Evolutionary conservation across 176 grass and related monocot genomes (phyloP).

Genomic region (Eremochloa ophiuroides): DNA sequence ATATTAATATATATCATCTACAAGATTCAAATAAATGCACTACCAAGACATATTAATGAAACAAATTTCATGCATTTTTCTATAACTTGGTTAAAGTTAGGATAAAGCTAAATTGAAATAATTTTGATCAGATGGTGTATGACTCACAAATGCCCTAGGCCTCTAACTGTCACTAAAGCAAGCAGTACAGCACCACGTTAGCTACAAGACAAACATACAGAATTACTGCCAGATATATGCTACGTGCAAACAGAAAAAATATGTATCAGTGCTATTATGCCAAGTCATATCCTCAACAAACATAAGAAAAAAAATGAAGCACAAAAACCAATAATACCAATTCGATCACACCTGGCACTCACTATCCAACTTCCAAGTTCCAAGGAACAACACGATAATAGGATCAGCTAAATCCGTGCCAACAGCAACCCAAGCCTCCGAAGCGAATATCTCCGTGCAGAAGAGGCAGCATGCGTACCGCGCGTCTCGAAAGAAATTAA

Average conservation of each 20-base stretch:
- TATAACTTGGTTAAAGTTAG: background rate
- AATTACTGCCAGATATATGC: background rate
- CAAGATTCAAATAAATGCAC: background rate
- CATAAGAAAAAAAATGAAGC: background rate
- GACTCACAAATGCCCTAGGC: background rate
- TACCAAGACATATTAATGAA: background rate
- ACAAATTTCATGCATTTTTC: background rate
- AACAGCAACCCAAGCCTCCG: background rate
- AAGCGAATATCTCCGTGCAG: background rate
- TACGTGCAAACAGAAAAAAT: background rate
- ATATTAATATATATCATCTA: background rate
- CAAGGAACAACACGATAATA: background rate
- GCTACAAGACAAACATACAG: background rate
- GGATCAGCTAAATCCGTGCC: background rate
- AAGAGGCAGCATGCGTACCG: background rate
- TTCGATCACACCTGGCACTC: background rate
- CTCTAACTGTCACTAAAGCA: background rate
- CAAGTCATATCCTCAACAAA: background rate
- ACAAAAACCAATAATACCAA: background rate
- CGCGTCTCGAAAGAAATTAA: background rate
- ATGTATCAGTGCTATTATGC: background rate
- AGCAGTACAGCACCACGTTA: background rate
- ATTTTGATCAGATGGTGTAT: background rate
- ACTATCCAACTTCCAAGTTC: background rate
- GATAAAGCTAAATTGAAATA: background rate